Evolutionary conservation across 2,329 filamentous ascomycete species (phyloP).

Genomic region (Trichoderma citrinoviride): DNA sequence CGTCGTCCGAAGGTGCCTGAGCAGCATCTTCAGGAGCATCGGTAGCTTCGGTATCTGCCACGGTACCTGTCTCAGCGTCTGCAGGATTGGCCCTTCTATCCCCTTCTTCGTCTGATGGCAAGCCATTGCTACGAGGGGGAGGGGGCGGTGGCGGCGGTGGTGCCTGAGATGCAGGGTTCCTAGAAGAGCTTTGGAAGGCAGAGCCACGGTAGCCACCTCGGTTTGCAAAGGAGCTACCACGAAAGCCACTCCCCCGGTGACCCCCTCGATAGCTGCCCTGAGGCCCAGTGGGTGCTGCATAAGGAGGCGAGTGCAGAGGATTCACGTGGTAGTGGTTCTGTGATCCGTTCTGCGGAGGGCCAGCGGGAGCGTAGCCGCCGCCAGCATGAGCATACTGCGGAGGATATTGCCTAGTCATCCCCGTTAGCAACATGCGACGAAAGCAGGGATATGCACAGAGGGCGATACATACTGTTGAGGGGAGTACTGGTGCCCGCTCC

Average conservation of each 20-base stretch:
- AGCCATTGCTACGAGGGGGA: conserved; percentile 22
- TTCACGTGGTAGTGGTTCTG: conserved; percentile 52
- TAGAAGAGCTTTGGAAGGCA: conserved; percentile 67
- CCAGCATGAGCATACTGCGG: conserved; percentile 56
- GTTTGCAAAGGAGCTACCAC: conserved; percentile 56
- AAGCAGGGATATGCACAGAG: background rate
- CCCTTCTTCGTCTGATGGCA: conserved; percentile 22
- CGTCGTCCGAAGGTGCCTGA: background rate
- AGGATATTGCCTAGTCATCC: conserved; percentile 54
- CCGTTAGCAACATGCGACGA: conserved; percentile 16
- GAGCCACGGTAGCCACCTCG: conserved; percentile 55
- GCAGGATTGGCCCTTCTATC: conserved; percentile 26
- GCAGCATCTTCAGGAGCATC: conserved; percentile 21
- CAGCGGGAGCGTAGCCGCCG: conserved; percentile 49
- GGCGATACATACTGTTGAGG: conserved; percentile 42
- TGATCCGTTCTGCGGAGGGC: conserved; percentile 34
- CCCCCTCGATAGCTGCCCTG: conserved; percentile 45
- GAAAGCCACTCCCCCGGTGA: conserved; percentile 56
- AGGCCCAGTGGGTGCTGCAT: conserved; percentile 55
- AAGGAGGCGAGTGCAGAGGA: conserved; percentile 48
- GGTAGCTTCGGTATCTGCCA: conserved; percentile 23
- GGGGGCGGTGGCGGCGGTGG: conserved; percentile 21
- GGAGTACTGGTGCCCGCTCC: conserved; percentile 40
- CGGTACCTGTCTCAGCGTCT: conserved; percentile 21
- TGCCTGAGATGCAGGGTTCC: conserved; percentile 51